Evolutionary conservation across 257 asterid species (phyloP).

Genomic region (Salvia rosmarinus): DNA sequence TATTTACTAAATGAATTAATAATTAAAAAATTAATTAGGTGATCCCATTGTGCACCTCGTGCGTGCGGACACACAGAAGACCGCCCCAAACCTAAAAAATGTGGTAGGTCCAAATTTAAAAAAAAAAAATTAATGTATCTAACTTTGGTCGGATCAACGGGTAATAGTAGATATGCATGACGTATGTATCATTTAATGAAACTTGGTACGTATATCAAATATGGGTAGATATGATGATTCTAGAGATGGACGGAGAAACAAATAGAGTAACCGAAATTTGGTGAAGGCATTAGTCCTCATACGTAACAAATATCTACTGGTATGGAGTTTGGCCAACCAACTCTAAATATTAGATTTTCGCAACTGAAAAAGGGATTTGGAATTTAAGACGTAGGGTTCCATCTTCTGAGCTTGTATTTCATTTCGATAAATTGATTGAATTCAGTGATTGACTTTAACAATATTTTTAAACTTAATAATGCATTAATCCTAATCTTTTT

Average conservation of each 20-base stretch:
- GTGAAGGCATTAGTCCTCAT: constrained; percentile 27
- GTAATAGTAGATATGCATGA: constrained; percentile 10
- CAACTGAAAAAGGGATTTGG: neutral
- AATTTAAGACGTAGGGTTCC: neutral
- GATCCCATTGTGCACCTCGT: too few relatives aligned
- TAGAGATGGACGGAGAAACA: neutral
- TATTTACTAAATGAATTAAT: too few relatives aligned
- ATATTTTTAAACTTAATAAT: too few relatives aligned
- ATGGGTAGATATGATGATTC: constrained; percentile 19
- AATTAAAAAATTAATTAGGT: too few relatives aligned
- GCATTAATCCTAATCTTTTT: too few relatives aligned
- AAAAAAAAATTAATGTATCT: constrained; percentile 14
- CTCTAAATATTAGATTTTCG: neutral
- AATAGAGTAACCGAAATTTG: constrained; percentile 26
- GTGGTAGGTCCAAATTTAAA: constrained; percentile 8
- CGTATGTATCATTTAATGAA: constrained; percentile 5
- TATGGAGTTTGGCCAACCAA: constrained; percentile 28
- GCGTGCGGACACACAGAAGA: too few relatives aligned
- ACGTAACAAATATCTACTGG: constrained; percentile 6
- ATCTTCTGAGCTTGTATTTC: too few relatives aligned
- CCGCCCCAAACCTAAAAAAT: too few relatives aligned
- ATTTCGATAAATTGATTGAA: too few relatives aligned
- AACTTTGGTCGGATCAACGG: neutral
- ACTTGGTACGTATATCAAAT: constrained; percentile 8
- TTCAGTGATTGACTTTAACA: too few relatives aligned